Conservation (phyloP, 2,329 filamentous ascomycete genomes). For the Claviceps paspali region DNA sequence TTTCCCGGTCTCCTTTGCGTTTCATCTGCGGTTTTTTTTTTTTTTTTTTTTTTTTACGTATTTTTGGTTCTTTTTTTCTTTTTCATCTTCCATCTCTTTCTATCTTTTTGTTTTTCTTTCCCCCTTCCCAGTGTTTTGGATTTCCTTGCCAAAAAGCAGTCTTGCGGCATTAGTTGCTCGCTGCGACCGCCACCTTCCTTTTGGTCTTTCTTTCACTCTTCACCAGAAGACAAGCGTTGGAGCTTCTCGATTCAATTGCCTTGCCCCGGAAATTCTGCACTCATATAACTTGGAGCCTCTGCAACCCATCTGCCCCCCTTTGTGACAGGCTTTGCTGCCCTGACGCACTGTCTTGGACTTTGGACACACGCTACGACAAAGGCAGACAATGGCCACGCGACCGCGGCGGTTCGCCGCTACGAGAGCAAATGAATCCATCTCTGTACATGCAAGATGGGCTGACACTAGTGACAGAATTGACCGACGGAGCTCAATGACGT, state of each 20-base stretch:
- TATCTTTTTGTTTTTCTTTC: background rate
- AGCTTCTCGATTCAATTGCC: background rate
- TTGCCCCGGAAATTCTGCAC: background rate
- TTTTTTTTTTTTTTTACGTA: no score
- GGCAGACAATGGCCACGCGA: constrained; percentile 28
- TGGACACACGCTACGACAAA: background rate
- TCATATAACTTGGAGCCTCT: background rate
- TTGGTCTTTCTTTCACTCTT: background rate
- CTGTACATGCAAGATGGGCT: constrained; percentile 26
- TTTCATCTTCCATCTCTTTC: no score
- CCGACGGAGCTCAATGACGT: constrained; percentile 29
- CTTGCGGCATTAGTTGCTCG: background rate
- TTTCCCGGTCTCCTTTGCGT: background rate
- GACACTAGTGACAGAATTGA: constrained; percentile 21
- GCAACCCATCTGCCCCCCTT: background rate
- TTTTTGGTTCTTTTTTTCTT: no score
- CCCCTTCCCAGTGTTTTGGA: no score
- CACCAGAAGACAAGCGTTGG: background rate
- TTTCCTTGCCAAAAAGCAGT: background rate
- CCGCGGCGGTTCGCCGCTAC: constrained; percentile 30
- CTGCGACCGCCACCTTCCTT: background rate
- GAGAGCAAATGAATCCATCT: constrained; percentile 27
- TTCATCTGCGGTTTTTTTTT: background rate
- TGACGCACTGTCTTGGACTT: background rate
- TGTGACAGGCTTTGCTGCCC: background rate